These are phyloP conservation scores for slime mould (Dictyostelium discoideum) DNA, from an alignment of 78 protist species.

Conservation along the genomic window DNA sequence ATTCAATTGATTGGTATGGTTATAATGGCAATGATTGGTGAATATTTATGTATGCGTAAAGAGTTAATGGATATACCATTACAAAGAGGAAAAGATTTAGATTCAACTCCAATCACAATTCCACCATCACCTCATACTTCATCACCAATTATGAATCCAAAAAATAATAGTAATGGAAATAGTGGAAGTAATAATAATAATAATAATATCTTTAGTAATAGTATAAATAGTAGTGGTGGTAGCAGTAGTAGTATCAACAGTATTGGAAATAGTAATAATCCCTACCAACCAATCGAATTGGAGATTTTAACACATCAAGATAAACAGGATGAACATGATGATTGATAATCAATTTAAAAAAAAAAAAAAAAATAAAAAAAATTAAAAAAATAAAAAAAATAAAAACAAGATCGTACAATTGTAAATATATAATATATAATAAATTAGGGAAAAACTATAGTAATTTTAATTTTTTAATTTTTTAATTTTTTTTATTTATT, in stretches of 20 bases:
- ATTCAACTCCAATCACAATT: constrained; percentile 53
- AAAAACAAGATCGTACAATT: too few relatives aligned
- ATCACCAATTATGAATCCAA: neutral
- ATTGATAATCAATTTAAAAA: neutral
- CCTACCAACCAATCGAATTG: constrained; percentile 11
- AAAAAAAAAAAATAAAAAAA: too few relatives aligned
- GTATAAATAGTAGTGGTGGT: neutral
- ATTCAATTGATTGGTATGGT: constrained; percentile 43
- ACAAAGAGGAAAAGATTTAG: constrained; percentile 39
- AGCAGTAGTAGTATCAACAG: too few relatives aligned
- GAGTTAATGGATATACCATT: constrained; percentile 81
- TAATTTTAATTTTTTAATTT: too few relatives aligned
- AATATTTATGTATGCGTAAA: constrained; percentile 82
- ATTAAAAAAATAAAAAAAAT: too few relatives aligned
- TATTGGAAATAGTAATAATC: neutral
- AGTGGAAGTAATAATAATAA: neutral
- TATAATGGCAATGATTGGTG: constrained; percentile 79
- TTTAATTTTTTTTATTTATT: too few relatives aligned
- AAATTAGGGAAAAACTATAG: too few relatives aligned
- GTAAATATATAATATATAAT: too few relatives aligned
- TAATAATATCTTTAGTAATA: neutral
- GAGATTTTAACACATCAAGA: neutral
- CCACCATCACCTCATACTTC: neutral
- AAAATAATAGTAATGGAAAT: constrained; percentile 1
- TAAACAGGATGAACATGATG: neutral